Evolutionary conservation across 2,329 filamentous ascomycete species (phyloP).

Genomic region (Blumeria graminis): DNA sequence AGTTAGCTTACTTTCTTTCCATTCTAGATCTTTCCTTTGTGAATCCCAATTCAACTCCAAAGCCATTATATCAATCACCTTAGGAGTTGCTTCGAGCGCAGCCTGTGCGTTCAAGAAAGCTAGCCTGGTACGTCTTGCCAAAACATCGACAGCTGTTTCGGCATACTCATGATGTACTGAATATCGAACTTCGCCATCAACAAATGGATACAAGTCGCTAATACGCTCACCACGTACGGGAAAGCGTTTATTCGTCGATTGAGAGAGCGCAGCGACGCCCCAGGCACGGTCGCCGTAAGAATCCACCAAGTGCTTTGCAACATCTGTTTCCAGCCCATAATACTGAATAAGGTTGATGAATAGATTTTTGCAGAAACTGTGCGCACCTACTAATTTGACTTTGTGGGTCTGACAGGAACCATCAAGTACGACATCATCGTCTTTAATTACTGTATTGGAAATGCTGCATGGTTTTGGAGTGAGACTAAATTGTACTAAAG

Average conservation of each 20-base stretch:
- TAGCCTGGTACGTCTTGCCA: constrained; percentile 62
- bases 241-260: constrained; percentile 54
- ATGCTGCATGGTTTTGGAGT: constrained; percentile 34
- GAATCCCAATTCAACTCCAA: constrained; percentile 60
- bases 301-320: constrained; percentile 67
- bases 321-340: constrained; percentile 75
- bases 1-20: constrained; percentile 40
- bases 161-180: constrained; percentile 77
- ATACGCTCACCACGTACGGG: constrained; percentile 65
- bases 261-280: constrained; percentile 63
- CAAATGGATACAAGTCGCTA: constrained; percentile 60
- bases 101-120: constrained; percentile 86
- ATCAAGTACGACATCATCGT: constrained; percentile 45
- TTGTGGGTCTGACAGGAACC: constrained; percentile 66
- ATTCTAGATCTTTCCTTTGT: constrained; percentile 52
- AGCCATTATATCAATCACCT: constrained; percentile 71
- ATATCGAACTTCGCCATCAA: constrained; percentile 80
- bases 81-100: constrained; percentile 62
- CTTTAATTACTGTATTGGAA: constrained; percentile 41
- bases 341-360: constrained; percentile 93
- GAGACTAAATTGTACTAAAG: constrained; percentile 44
- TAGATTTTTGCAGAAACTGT: constrained; percentile 71
- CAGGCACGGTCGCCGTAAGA: constrained; percentile 85
- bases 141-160: constrained; percentile 69
- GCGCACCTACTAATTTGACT: constrained; percentile 58